Base-by-base conservation (phyloP, 148 eudicot genomes). In the Linanthus parryae region DNA sequence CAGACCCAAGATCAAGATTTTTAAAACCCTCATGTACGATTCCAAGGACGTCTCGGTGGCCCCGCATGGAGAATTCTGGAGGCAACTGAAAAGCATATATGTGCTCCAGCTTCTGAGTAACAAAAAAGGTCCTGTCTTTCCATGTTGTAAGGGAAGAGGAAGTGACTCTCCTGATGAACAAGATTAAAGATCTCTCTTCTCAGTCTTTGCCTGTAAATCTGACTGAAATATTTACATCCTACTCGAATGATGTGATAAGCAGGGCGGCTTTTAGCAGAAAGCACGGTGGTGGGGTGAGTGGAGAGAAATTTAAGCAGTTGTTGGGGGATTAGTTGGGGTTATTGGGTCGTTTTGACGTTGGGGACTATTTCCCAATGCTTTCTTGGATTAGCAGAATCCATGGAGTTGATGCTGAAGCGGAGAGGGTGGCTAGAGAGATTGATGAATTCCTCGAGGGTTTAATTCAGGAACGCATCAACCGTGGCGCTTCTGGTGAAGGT, bases 251-350 rank as follows among this genome's bases (percentile, higher is more conserved):
- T 54, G 69, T 83, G 33, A 62, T 77, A 25, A 73, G 83, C 51
- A 69, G 81, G 67, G 72, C 67, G 18, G 85, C 83, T 13, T 80
- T 83, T 40, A 88, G 96, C 39, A 81, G 67, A 48, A 83, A 78
- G 46, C 81, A 83, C 52, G 67, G 76, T 19, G 76, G 54, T 7
- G 81, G 65, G 12, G 78, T 69, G 48, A 52, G 28, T 5, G 79
- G 76, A 27, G 57, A 56, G 29, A 70, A 52, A 25, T 71, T 73
- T 25, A 53, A 44, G 47, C 55, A 57, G 37, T 51, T 77, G 2
- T 38, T 74, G 53, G 50, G 34, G 20, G 78, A 71, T 19, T 65
- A 67, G 56, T 47, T 54, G 33, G 63, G 70, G 54, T 37, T 81
- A 25, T 21, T 88, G 39, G 80, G 83, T 26, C 41, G 51, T 15